Conservation (phyloP, 495 filamentous ascomycete genomes). For the Hypoxylon intermedium region DNA sequence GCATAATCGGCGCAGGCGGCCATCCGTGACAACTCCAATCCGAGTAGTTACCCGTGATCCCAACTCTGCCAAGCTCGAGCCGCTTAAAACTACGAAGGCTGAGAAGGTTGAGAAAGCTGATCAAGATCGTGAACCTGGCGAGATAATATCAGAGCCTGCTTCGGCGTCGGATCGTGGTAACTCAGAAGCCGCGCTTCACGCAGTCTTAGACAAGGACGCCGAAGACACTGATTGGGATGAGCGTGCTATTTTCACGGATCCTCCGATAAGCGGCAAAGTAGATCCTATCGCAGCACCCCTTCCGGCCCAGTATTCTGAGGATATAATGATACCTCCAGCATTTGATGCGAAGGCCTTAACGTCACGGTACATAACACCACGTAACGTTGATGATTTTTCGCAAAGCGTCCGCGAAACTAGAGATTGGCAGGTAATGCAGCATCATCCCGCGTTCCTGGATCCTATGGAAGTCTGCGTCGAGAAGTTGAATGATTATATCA, state of each 20-base stretch:
- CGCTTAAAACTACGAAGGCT: conserved; percentile 8
- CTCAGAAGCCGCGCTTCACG: neutral
- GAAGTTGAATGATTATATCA: conserved; percentile 35
- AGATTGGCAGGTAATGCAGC: conserved; percentile 51
- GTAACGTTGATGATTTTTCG: conserved; percentile 53
- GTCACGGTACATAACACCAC: conserved; percentile 55
- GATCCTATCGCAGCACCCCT: conserved; percentile 55
- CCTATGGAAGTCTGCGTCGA: conserved; percentile 24
- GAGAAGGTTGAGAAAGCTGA: conserved; percentile 18
- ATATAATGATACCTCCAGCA: conserved; percentile 53
- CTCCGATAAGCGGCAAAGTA: conserved; percentile 39
- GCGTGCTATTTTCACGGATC: conserved; percentile 48
- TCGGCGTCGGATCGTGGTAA: conserved; percentile 24
- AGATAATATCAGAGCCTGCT: conserved; percentile 34
- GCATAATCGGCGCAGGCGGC: conserved; percentile 23
- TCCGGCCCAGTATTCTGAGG: conserved; percentile 48
- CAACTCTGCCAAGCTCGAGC: conserved; percentile 11
- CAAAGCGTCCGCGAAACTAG: conserved; percentile 50
- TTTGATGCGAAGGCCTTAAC: conserved; percentile 54
- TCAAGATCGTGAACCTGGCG: conserved; percentile 34
- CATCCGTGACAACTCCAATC: conserved; percentile 8
- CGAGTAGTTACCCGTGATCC: conserved; percentile 8
- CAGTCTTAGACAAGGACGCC: conserved; percentile 40
- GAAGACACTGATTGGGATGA: conserved; percentile 51
- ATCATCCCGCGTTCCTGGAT: conserved; percentile 57